Conservation (phyloP, 2,329 filamentous ascomycete species). For the Fusarium buharicum region DNA sequence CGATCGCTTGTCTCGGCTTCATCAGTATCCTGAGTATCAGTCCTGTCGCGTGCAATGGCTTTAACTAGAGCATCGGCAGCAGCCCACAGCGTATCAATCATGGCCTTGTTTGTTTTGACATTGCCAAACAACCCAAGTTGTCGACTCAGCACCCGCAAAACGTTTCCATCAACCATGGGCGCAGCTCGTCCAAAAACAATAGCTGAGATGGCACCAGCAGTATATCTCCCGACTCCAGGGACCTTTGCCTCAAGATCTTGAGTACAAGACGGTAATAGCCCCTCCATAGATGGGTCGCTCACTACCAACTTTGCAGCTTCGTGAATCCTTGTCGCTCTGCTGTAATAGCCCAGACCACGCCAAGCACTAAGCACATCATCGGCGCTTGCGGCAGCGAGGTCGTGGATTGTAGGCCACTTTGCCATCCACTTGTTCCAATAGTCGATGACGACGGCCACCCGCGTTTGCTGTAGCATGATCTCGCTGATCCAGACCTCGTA, state of each 20-base stretch:
- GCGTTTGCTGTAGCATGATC: conserved; percentile 74
- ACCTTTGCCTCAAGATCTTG: conserved; percentile 61
- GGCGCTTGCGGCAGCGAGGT: conserved; percentile 62
- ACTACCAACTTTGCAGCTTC: conserved; percentile 65
- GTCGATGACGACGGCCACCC: conserved; percentile 69
- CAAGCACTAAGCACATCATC: conserved; percentile 69
- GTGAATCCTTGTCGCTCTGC: conserved; percentile 69
- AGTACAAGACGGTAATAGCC: conserved; percentile 61
- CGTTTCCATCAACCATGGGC: conserved; percentile 73
- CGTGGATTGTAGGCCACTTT: conserved; percentile 68
- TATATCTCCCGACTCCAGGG: conserved; percentile 70
- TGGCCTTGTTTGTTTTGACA: conserved; percentile 64
- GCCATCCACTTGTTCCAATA: conserved; percentile 73
- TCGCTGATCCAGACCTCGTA: conserved; percentile 76
- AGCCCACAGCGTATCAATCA: conserved; percentile 66
- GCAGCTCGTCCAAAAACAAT: conserved; percentile 70
- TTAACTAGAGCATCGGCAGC: conserved; percentile 67
- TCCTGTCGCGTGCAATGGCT: conserved; percentile 56
- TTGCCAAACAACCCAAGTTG: conserved; percentile 68
- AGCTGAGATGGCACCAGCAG: conserved; percentile 69
- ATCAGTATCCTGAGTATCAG: conserved; percentile 31
- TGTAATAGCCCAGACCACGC: conserved; percentile 72
- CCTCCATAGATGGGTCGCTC: conserved; percentile 53
- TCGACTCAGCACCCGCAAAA: conserved; percentile 68
- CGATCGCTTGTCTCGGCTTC: conserved; percentile 56